These are phyloP conservation scores for Fraxinus platypoda DNA, from an alignment of 305 asterid genomes.

Conservation along the genomic window DNA sequence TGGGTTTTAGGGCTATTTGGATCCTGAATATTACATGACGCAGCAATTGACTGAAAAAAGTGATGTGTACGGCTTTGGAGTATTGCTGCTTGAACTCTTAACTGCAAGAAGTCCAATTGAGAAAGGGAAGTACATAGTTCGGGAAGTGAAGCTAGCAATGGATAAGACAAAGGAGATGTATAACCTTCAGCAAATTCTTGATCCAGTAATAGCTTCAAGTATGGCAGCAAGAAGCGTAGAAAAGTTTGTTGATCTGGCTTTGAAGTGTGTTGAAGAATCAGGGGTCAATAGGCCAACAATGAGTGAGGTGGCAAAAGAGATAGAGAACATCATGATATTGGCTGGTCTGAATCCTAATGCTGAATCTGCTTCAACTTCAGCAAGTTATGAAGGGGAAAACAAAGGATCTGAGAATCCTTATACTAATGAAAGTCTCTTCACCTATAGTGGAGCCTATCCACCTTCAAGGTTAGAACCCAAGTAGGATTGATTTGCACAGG, in stretches of 20 bases:
- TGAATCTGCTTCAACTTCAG: constrained; percentile 73
- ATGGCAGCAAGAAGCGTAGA: constrained; percentile 35
- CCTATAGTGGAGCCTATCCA: constrained; percentile 53
- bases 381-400: constrained; percentile 47
- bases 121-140: constrained; percentile 62
- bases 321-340: constrained; percentile 54
- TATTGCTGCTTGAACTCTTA: constrained; percentile 38
- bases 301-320: constrained; percentile 49
- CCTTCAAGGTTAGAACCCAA: constrained; percentile 56
- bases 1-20: constrained; percentile 58
- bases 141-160: constrained; percentile 59
- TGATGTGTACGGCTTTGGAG: constrained; percentile 51
- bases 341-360: constrained; percentile 72
- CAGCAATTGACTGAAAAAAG: constrained; percentile 58
- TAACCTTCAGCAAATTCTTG: constrained; percentile 39
- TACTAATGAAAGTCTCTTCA: constrained; percentile 54
- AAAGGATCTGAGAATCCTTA: constrained; percentile 59
- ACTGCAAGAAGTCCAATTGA: constrained; percentile 57
- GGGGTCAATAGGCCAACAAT: constrained; percentile 39
- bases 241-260: constrained; percentile 43
- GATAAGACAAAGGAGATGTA: constrained; percentile 47
- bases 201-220: constrained; percentile 31
- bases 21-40: constrained; percentile 88
- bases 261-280: constrained; percentile 37
- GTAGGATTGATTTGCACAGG: constrained; percentile 24